A percentile compares a stretch with the other conserved stretches of the same genome.
phyloP scores from a whole-genome alignment of 768 basidiomycete genomes.

The Epithele typhae region DNA sequence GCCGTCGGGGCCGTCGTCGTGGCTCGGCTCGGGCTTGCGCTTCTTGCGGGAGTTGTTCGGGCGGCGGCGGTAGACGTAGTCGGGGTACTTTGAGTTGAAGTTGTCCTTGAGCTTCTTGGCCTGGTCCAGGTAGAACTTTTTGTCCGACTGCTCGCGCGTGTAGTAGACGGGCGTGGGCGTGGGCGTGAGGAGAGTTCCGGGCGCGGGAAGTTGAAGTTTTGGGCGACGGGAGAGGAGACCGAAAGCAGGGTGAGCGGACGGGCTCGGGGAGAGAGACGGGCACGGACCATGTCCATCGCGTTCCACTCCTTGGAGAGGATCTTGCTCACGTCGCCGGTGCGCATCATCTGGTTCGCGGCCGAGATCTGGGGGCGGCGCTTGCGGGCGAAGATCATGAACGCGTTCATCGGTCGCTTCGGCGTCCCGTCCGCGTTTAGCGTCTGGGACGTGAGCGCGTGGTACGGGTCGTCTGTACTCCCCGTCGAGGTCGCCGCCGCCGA shows the following conservation, averaged over 20 bases:
- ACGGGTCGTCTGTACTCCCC: conserved; percentile 33
- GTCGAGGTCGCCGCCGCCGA: background rate
- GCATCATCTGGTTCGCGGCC: conserved; percentile 84
- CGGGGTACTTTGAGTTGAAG: conserved; percentile 83
- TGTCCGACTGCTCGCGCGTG: conserved; percentile 50
- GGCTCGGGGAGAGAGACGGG: background rate
- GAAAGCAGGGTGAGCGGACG: background rate
- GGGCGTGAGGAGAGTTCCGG: too few relatives aligned
- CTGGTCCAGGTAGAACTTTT: conserved; percentile 85
- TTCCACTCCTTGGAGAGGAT: conserved; percentile 86
- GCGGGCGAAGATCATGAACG: conserved; percentile 91
- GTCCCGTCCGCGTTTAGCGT: conserved; percentile 84
- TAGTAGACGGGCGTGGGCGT: too few relatives aligned
- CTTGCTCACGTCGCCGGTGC: conserved; percentile 88
- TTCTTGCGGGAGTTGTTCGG: conserved; percentile 83
- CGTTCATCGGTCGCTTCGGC: conserved; percentile 89
- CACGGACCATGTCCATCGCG: conserved; percentile 64
- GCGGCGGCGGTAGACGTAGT: conserved; percentile 84
- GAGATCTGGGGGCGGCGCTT: conserved; percentile 79
- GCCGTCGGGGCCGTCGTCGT: conserved; percentile 29
- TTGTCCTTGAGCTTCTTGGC: conserved; percentile 82
- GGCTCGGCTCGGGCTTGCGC: conserved; percentile 35
- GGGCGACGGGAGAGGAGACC: background rate
- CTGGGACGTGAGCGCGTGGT: conserved; percentile 61
- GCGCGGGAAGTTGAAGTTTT: too few relatives aligned